phyloP scores from a whole-genome alignment of 169 alveolate species.

The Amoebophrya sp. region DNA sequence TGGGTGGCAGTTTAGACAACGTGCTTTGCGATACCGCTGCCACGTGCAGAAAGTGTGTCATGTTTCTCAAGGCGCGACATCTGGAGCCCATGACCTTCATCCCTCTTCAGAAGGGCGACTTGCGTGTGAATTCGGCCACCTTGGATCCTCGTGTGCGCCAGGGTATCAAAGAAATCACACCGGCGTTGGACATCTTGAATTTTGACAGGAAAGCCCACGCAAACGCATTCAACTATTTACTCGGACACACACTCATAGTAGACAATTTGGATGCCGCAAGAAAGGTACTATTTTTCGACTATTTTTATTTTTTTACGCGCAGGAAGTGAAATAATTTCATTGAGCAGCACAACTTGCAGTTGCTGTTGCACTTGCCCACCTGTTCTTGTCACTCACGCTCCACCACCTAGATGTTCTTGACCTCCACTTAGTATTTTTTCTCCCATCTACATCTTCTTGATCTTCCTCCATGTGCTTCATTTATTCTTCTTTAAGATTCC shows the following conservation, averaged over 20 bases:
- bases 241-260: neutral
- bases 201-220: neutral
- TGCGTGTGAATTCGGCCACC: neutral
- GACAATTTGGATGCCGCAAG: neutral
- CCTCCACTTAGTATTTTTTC: too few species aligned
- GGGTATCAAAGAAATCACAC: neutral
- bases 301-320: too few species aligned
- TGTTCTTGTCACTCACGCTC: too few species aligned
- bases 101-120: neutral
- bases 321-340: too few species aligned
- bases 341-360: too few species aligned
- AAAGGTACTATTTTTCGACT: too few species aligned
- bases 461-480: too few species aligned
- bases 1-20: neutral
- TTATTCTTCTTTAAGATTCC: too few species aligned
- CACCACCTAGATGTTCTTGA: too few species aligned
- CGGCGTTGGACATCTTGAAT: neutral
- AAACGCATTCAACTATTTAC: neutral
- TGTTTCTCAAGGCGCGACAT: neutral
- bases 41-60: neutral
- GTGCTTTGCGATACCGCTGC: neutral
- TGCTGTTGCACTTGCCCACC: too few species aligned
- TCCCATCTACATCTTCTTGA: too few species aligned
- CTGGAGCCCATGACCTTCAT: slow-evolving; percentile 14
- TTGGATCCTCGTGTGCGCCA: neutral